phyloP scores from a whole-genome alignment of 2,329 filamentous ascomycete species.

The Aschersonia sp. region DNA sequence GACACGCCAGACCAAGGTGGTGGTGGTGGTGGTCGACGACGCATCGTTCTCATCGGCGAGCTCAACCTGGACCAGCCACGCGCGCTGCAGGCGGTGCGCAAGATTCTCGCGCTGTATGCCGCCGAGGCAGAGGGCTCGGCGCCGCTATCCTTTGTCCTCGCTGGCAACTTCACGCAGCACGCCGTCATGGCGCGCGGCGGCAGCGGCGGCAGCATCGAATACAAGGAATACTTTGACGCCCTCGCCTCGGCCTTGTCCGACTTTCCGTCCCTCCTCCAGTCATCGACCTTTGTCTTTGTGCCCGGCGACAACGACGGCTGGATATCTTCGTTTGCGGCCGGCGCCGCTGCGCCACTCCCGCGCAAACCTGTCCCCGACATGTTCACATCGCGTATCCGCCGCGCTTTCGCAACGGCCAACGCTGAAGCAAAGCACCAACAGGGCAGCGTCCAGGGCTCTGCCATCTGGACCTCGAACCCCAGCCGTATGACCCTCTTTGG shows the following conservation, averaged over 20 bases:
- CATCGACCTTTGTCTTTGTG: conserved; percentile 78
- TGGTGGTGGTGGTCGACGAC: conserved; percentile 22
- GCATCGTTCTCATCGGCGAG: conserved; percentile 69
- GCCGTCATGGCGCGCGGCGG: conserved; percentile 53
- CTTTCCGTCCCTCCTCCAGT: conserved; percentile 65
- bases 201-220: conserved; percentile 76
- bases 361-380: conserved; percentile 64
- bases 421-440: conserved; percentile 33
- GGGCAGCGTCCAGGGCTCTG: conserved; percentile 27
- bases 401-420: conserved; percentile 68
- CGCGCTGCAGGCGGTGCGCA: conserved; percentile 68
- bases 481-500: conserved; percentile 73
- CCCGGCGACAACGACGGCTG: conserved; percentile 97
- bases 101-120: conserved; percentile 63
- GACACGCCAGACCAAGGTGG: conserved; percentile 11
- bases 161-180: conserved; percentile 67
- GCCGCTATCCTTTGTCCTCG: conserved; percentile 68
- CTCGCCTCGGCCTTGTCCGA: conserved; percentile 72
- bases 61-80: conserved; percentile 73
- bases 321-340: conserved; percentile 71
- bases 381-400: conserved; percentile 76
- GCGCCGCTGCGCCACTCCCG: conserved; percentile 56
- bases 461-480: conserved; percentile 83
- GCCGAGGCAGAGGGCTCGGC: conserved; percentile 45
- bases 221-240: conserved; percentile 90